Base-by-base conservation (phyloP, 1,284 basidiomycete genomes). In the Mrakiaceae sp. region DNA sequence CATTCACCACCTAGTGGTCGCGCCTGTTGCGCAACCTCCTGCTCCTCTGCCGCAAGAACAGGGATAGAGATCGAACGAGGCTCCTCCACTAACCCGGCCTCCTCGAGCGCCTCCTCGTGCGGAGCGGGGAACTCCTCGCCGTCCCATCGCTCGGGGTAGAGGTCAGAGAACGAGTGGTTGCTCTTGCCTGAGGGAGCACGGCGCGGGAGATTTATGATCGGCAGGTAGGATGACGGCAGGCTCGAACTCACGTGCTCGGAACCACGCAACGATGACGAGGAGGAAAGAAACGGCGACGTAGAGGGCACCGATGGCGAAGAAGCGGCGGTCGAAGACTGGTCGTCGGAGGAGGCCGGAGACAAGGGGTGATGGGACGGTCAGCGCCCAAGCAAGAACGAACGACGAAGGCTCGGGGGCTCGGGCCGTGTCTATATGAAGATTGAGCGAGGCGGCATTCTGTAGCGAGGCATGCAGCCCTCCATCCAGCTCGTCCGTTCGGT, bases 381-480 rank as follows among this genome's bases (percentile, higher is more conserved):
- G 27, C 27, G 27, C 27, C 27, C 27, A 27, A 27, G 27, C 27
- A 27, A 27, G 27, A 27, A 27, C 27, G 27, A 27, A 27, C 27
- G 27, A 27, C 27, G 27, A 27, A 1, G 27, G 27, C 27, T 27
- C 27, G 27, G 27, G 27, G 27, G 27, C 27, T 27, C 27, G 27
- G 27, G 27, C 27, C 27, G 27, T 27, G 27, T 27, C 27, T n/a
- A 27, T 27, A 27, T 27, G 58, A 52, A 4, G 1, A 10, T 44
- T 12, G 40, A 49, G 4, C 5, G n/a, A 44, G 42, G 40, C 8
- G 42, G 8, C 6, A 44, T 74, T 87, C 84, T 68, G 87, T 78
- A 42, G 86, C 78, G 74, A 83, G 87, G 71, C 86, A 80, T 12
- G 67, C 60, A 12, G 74, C 68, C 14, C 80, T 72, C 1, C 70